Conservation (phyloP, 305 asterid species). For the Fraxinus baroniana region DNA sequence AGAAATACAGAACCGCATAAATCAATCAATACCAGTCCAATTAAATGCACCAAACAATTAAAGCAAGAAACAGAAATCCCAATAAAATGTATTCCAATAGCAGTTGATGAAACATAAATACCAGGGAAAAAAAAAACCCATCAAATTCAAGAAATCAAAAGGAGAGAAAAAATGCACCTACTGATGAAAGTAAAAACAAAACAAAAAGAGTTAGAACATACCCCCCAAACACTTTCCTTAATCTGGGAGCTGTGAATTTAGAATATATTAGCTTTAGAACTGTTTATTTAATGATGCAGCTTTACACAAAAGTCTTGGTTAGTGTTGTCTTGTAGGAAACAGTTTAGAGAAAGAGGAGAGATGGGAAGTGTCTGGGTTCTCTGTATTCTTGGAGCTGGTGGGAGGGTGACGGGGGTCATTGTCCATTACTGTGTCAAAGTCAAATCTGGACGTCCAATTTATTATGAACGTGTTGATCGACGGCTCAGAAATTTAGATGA, state of each 20-base stretch:
- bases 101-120: background rate
- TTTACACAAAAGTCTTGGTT: conserved; percentile 17
- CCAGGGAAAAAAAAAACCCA: background rate
- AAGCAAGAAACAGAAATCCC: background rate
- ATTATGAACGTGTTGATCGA: background rate
- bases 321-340: conserved; percentile 12
- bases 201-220: background rate
- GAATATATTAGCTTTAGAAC: background rate
- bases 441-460: background rate
- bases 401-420: conserved; percentile 8
- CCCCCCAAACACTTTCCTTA: background rate
- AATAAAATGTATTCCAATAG: background rate
- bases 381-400: conserved; percentile 24
- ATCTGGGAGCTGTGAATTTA: background rate
- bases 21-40: background rate
- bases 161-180: background rate
- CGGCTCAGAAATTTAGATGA: background rate
- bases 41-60: background rate
- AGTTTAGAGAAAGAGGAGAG: conserved; percentile 20
- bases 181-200: background rate
- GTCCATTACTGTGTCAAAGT: background rate
- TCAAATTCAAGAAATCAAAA: background rate
- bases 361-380: conserved; percentile 33
- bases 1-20: background rate
- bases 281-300: background rate